Conservation (phyloP, 164 flowering plant species). For the Piper betle region DNA sequence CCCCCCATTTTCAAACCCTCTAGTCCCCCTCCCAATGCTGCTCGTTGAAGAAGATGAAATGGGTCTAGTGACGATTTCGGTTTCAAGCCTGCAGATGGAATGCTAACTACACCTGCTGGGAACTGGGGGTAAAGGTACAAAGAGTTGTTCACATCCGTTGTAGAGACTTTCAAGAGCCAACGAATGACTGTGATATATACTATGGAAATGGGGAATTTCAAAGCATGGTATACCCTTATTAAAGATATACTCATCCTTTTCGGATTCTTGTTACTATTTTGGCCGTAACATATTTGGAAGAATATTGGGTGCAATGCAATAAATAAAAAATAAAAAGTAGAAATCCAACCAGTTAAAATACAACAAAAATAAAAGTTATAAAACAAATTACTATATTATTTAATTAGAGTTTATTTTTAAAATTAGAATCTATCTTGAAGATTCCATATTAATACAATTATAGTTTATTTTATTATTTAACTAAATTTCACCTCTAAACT, state of each 20-base stretch:
- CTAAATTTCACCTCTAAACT: too few species aligned
- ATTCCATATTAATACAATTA: too few species aligned
- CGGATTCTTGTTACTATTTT: not conserved
- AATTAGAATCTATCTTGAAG: too few species aligned
- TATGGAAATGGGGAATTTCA: not conserved
- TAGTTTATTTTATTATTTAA: too few species aligned
- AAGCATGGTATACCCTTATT: not conserved
- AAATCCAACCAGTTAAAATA: too few species aligned
- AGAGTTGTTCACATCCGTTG: not conserved
- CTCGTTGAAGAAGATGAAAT: not conserved
- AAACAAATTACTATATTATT: too few species aligned
- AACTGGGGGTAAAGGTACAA: not conserved
- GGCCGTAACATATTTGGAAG: not conserved
- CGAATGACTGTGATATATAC: not conserved
- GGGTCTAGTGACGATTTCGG: not conserved
- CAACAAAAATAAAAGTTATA: too few species aligned
- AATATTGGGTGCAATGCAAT: not conserved
- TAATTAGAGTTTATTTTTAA: too few species aligned
- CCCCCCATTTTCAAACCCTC: constrained; percentile 16
- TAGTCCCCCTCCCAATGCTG: constrained; percentile 11
- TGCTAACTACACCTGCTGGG: not conserved
- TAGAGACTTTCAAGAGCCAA: not conserved
- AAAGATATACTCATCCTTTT: not conserved
- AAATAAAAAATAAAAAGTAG: too few species aligned
- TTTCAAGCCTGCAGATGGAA: too few species aligned